Conservation (phyloP, 2,329 filamentous ascomycete species). For the Aspergillus calidoustus region DNA sequence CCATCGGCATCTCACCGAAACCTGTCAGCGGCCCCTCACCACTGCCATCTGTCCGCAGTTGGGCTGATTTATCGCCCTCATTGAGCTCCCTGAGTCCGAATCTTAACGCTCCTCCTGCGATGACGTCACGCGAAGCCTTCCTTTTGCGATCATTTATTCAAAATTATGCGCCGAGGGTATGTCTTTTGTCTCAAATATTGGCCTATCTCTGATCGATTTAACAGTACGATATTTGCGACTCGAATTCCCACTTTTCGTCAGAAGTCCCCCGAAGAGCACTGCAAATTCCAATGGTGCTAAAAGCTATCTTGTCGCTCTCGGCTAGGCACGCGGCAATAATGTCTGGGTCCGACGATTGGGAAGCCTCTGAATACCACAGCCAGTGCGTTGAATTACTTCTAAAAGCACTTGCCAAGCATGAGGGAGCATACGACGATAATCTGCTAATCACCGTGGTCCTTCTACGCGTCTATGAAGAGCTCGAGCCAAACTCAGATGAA, state of each 20-base stretch:
- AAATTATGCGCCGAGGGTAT: slow-evolving; percentile 40
- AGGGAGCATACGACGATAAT: slow-evolving; percentile 51
- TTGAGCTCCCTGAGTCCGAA: slow-evolving; percentile 21
- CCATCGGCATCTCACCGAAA: slow-evolving; percentile 20
- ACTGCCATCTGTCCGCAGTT: slow-evolving; percentile 21
- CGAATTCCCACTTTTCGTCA: slow-evolving; percentile 47
- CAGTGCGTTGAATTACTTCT: slow-evolving; percentile 55
- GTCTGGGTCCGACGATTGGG: slow-evolving; percentile 43
- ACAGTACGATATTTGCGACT: slow-evolving; percentile 38
- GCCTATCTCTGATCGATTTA: neutral
- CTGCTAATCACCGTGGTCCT: slow-evolving; percentile 56
- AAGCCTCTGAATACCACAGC: slow-evolving; percentile 52
- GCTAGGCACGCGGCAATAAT: slow-evolving; percentile 52
- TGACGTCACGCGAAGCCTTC: slow-evolving; percentile 39
- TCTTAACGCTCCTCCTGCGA: slow-evolving; percentile 13
- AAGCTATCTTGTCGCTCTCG: slow-evolving; percentile 53
- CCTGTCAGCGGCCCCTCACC: slow-evolving; percentile 19
- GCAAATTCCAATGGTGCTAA: slow-evolving; percentile 52
- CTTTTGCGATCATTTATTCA: slow-evolving; percentile 41
- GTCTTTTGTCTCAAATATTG: neutral
- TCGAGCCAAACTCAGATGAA: slow-evolving; percentile 38
- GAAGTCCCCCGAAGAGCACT: slow-evolving; percentile 54
- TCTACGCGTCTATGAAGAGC: slow-evolving; percentile 55
- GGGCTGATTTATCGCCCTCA: slow-evolving; percentile 17
- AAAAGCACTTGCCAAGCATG: slow-evolving; percentile 48